Percentiles rank a stretch among this genome's conserved stretches.
phyloP scores from a whole-genome alignment of 2,329 filamentous ascomycete genomes.

The Fusarium humuli region DNA sequence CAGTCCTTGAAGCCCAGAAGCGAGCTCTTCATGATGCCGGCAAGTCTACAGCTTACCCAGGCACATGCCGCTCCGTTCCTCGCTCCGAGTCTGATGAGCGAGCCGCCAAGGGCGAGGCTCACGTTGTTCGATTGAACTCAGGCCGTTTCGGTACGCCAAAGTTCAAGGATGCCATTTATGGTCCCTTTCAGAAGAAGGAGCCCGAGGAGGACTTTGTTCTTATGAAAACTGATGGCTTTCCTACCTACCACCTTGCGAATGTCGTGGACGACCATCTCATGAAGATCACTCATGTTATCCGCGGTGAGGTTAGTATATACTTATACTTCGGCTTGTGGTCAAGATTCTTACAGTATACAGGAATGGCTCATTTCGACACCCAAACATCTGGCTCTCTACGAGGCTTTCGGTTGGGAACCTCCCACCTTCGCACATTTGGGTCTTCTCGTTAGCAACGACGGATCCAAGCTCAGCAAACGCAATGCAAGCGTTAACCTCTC shows the following conservation, averaged over 20 bases:
- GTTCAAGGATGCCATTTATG: constrained; percentile 85
- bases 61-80: constrained; percentile 77
- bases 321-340: background rate
- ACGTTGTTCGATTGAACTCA: constrained; percentile 82
- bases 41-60: constrained; percentile 61
- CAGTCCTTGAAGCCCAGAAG: constrained; percentile 76
- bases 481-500: constrained; percentile 65
- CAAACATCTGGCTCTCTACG: constrained; percentile 75
- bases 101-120: constrained; percentile 74
- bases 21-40: constrained; percentile 67
- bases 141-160: constrained; percentile 65
- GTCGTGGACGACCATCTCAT: constrained; percentile 96
- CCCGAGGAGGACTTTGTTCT: constrained; percentile 85
- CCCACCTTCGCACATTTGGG: constrained; percentile 86
- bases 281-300: constrained; percentile 94
- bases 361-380: constrained; percentile 98
- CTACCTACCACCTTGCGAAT: constrained; percentile 97
- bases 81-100: constrained; percentile 76
- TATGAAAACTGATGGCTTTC: constrained; percentile 89
- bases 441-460: constrained; percentile 74
- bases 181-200: constrained; percentile 67
- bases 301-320: constrained; percentile 73
- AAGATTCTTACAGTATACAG: constrained; percentile 51
- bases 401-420: constrained; percentile 79
- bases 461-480: constrained; percentile 88